Evolutionary conservation across 345 rosid genomes (phyloP).

Genomic region (Sapria himalayana): DNA sequence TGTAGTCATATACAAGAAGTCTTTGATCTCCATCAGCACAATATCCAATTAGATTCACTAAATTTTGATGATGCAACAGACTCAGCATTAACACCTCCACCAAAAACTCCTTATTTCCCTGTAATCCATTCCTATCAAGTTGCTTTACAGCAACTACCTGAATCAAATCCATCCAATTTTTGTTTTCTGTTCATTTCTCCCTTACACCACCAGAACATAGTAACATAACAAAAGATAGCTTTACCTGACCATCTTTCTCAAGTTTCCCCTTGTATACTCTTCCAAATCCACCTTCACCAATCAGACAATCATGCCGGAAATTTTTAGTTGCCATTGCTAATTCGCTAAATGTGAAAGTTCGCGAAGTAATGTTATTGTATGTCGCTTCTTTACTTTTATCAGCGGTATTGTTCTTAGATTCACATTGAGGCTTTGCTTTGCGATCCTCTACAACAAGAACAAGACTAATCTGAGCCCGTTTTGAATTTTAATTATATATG

Average conservation of each 20-base stretch:
- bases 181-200: no score
- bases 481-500: background rate
- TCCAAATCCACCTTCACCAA: conserved; percentile 93
- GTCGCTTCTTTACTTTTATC: conserved; percentile 12
- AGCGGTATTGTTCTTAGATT: conserved; percentile 7
- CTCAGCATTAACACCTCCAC: conserved; percentile 51
- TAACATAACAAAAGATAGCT: no score
- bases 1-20: conserved; percentile 46
- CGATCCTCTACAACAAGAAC: conserved; percentile 9
- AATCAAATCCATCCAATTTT: background rate
- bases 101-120: conserved; percentile 49
- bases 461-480: background rate
- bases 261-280: conserved; percentile 76
- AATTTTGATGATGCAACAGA: conserved; percentile 36
- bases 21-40: conserved; percentile 69
- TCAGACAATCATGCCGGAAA: conserved; percentile 65
- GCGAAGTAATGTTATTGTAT: conserved; percentile 31
- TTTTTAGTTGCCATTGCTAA: conserved; percentile 77
- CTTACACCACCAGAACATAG: no score
- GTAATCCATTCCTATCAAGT: conserved; percentile 44
- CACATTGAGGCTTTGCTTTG: conserved; percentile 9
- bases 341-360: conserved; percentile 69
- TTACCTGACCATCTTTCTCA: conserved; percentile 45
- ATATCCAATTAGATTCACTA: conserved; percentile 45
- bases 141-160: conserved; percentile 52